Percentiles rank a stretch among this genome's conserved stretches.
phyloP scores from a whole-genome alignment of 345 rosid genomes.

The Streptanthus diversifolius region DNA sequence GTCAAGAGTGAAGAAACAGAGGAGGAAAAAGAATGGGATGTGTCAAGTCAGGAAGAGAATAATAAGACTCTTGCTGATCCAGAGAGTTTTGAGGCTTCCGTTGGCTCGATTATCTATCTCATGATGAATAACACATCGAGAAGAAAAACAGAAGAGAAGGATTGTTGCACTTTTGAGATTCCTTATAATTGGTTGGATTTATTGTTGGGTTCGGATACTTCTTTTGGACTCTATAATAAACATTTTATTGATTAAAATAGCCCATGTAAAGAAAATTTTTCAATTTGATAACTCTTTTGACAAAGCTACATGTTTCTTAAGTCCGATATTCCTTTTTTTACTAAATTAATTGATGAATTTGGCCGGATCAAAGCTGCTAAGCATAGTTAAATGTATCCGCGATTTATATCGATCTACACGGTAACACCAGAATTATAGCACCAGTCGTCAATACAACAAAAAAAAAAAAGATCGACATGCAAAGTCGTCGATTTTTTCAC shows the following conservation, averaged over 20 bases:
- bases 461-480: not conserved
- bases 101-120: not conserved
- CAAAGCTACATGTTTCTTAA: too few relatives aligned
- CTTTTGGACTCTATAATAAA: not conserved
- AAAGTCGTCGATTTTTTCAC: too few relatives aligned
- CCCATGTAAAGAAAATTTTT: too few relatives aligned
- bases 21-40: not conserved
- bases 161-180: not conserved
- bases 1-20: conserved; percentile 1
- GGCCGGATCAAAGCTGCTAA: not conserved
- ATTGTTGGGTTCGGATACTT: not conserved
- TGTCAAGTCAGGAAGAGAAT: not conserved
- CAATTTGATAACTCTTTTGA: too few relatives aligned
- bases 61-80: not conserved
- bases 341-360: not conserved
- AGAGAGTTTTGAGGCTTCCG: not conserved
- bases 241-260: too few relatives aligned
- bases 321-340: too few relatives aligned
- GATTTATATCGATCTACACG: not conserved
- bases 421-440: not conserved
- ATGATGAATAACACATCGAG: conserved; percentile 8
- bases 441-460: not conserved
- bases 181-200: not conserved
- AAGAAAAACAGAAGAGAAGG: not conserved
- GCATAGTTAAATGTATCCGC: not conserved